phyloP scores from a whole-genome alignment of 2,329 filamentous ascomycete genomes.

The Periconia sp. region DNA sequence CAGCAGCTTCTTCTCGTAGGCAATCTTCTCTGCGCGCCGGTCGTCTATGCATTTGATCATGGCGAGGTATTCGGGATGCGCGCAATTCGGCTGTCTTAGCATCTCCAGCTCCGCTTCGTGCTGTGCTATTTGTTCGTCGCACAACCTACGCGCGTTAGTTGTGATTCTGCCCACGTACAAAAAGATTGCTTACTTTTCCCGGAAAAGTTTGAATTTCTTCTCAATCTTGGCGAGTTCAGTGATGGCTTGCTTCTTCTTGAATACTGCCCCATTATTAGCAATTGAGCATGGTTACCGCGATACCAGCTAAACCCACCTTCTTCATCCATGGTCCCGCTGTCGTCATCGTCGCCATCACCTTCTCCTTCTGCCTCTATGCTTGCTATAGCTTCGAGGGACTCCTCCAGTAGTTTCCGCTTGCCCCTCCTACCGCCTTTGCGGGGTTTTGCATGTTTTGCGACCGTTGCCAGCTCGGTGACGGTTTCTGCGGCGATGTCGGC shows the following conservation, averaged over 20 bases:
- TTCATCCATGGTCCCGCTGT: conserved; percentile 39
- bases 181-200: conserved; percentile 65
- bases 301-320: conserved; percentile 28
- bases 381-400: conserved; percentile 46
- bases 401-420: conserved; percentile 54
- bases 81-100: conserved; percentile 60
- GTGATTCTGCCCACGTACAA: conserved; percentile 3
- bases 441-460: conserved; percentile 39
- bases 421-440: conserved; percentile 47
- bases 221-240: conserved; percentile 80
- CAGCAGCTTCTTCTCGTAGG: conserved; percentile 72
- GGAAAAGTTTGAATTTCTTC: conserved; percentile 82
- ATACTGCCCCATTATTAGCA: conserved; percentile 53
- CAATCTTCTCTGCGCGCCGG: conserved; percentile 77
- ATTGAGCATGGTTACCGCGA: not conserved
- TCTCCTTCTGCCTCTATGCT: conserved; percentile 65
- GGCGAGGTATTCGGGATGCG: conserved; percentile 87
- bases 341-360: conserved; percentile 50
- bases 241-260: conserved; percentile 77
- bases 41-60: conserved; percentile 87
- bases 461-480: conserved; percentile 36
- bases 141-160: conserved; percentile 62
- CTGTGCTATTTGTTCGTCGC: conserved; percentile 82
- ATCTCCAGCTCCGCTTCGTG: conserved; percentile 69
- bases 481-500: conserved; percentile 36